phyloP scores from a whole-genome alignment of 2,329 filamentous ascomycete species.

The Fusarium mundagurra region DNA sequence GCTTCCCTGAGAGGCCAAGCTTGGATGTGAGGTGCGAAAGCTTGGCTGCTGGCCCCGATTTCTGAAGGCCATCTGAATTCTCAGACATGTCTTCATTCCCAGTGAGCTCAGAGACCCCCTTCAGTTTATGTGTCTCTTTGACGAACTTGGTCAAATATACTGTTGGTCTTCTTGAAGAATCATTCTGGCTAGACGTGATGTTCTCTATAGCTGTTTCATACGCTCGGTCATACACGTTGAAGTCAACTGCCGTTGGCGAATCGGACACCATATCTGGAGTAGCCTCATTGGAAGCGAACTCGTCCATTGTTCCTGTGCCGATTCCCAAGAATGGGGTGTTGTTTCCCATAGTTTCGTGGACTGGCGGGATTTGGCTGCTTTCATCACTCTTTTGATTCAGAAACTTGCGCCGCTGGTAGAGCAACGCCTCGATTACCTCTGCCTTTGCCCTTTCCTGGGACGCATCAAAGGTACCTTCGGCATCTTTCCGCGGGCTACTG shows the following conservation, averaged over 20 bases:
- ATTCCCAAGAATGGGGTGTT: slow-evolving; percentile 77
- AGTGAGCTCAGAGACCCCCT: slow-evolving; percentile 48
- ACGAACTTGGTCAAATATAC: slow-evolving; percentile 62
- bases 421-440: slow-evolving; percentile 60
- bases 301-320: slow-evolving; percentile 69
- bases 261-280: slow-evolving; percentile 74
- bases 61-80: slow-evolving; percentile 5
- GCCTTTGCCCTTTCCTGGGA: slow-evolving; percentile 51
- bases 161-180: slow-evolving; percentile 50
- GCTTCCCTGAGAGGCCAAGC: slow-evolving; percentile 29
- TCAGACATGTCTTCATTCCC: slow-evolving; percentile 40
- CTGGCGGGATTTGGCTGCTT: slow-evolving; percentile 61
- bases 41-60: slow-evolving; percentile 21
- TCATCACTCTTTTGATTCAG: slow-evolving; percentile 39
- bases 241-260: slow-evolving; percentile 84
- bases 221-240: slow-evolving; percentile 88
- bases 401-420: slow-evolving; percentile 58
- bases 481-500: slow-evolving; percentile 11
- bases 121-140: slow-evolving; percentile 54
- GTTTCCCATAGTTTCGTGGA: slow-evolving; percentile 69
- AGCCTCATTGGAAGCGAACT: slow-evolving; percentile 52
- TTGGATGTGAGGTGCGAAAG: slow-evolving; percentile 39
- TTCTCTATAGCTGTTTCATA: slow-evolving; percentile 81
- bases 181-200: slow-evolving; percentile 61
- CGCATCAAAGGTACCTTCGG: slow-evolving; percentile 29